These are phyloP conservation scores for Zymoseptoria tritici DNA, from an alignment of 2,329 filamentous ascomycete genomes.

Conservation along the genomic window DNA sequence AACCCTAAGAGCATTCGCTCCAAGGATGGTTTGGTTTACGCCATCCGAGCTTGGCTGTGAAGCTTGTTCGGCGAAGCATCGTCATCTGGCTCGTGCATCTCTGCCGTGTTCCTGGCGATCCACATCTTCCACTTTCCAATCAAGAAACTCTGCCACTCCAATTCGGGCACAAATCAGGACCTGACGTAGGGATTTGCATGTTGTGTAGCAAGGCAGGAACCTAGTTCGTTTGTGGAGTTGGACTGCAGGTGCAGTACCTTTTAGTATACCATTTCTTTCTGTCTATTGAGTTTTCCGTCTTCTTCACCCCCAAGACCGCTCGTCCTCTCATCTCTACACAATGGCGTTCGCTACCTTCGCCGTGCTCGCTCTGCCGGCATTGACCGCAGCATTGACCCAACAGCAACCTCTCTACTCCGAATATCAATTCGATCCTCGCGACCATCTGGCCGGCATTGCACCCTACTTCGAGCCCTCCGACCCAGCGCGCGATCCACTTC, in stretches of 20 bases:
- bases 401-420: conserved; percentile 24
- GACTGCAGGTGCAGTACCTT: not conserved
- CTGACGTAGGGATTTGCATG: not conserved
- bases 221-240: not conserved
- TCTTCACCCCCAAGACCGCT: not conserved
- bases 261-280: not conserved
- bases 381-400: conserved; percentile 16
- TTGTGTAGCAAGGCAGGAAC: not conserved
- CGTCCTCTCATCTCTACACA: not conserved
- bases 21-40: not conserved
- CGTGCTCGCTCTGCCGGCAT: conserved; percentile 9
- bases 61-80: not conserved
- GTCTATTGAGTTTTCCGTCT: not conserved
- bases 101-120: not conserved
- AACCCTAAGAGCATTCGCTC: not conserved
- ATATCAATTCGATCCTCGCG: conserved; percentile 41
- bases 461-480: conserved; percentile 45
- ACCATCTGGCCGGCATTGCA: conserved; percentile 45
- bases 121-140: not conserved
- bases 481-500: conserved; percentile 39
- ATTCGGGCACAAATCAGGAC: not conserved
- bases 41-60: not conserved
- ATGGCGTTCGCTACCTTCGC: not conserved
- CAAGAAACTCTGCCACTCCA: not conserved
- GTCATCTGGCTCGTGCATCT: not conserved